Conservation (phyloP, 305 asterid species). For the Fraxinus sp. region DNA sequence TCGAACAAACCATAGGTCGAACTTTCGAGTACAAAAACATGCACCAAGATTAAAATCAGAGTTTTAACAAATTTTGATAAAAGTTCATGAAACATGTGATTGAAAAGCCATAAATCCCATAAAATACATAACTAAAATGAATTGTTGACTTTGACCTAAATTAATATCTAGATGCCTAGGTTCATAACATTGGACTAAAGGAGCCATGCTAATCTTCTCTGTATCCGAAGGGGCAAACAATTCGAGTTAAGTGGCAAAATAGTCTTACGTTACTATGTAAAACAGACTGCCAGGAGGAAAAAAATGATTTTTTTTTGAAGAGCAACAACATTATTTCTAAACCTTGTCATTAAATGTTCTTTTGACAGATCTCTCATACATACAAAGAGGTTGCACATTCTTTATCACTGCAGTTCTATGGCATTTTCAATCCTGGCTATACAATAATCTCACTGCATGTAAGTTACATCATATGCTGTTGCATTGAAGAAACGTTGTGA, state of each 20-base stretch:
- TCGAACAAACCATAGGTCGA: background rate
- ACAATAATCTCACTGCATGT: conserved; percentile 46
- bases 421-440: conserved; percentile 46
- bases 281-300: background rate
- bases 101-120: background rate
- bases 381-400: conserved; percentile 51
- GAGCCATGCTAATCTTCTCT: background rate
- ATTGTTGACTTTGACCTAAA: background rate
- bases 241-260: background rate
- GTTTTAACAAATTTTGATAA: too few species aligned
- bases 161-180: background rate
- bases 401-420: conserved; percentile 36
- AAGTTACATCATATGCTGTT: conserved; percentile 28
- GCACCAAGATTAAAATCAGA: background rate
- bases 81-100: background rate
- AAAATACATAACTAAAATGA: too few species aligned
- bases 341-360: background rate
- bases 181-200: background rate
- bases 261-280: background rate
- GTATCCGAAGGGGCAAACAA: background rate
- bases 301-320: background rate
- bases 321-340: background rate
- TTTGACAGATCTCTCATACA: conserved; percentile 44
- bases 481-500: conserved; percentile 34
- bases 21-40: background rate